A percentile compares a stretch with the other conserved stretches of the same genome.
These are phyloP conservation scores for Pelargonium australe DNA, from an alignment of 441 rosid genomes.

Conservation along the genomic window DNA sequence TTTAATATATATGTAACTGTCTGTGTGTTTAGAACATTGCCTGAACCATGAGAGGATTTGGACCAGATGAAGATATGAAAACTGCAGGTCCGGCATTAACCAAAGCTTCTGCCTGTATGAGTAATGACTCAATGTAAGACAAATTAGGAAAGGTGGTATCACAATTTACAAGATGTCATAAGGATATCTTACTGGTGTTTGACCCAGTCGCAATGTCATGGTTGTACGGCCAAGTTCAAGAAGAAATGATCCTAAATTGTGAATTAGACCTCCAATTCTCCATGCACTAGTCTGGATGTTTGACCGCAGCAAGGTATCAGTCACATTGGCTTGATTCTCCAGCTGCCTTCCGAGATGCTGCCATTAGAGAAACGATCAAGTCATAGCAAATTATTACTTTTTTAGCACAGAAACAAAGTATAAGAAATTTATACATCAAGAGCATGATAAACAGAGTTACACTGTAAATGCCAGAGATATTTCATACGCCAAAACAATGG, in stretches of 20 bases:
- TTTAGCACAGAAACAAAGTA: neutral
- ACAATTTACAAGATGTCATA: constrained; percentile 6
- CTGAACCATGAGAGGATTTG: constrained; percentile 83
- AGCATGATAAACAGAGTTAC: constrained; percentile 4
- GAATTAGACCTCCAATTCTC: constrained; percentile 47
- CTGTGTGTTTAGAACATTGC: constrained; percentile 24
- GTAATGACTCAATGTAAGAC: constrained; percentile 13
- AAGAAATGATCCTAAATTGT: constrained; percentile 59
- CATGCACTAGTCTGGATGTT: constrained; percentile 38
- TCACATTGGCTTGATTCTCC: constrained; percentile 45
- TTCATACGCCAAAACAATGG: neutral
- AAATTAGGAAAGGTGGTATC: constrained; percentile 4
- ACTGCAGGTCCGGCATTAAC: constrained; percentile 81
- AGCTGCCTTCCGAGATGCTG: constrained; percentile 55
- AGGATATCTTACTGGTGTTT: constrained; percentile 45
- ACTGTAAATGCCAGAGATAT: neutral
- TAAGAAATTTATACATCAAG: constrained; percentile 8
- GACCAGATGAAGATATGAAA: constrained; percentile 59
- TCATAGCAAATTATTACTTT: neutral
- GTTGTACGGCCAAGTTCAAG: constrained; percentile 78
- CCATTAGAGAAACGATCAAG: constrained; percentile 15
- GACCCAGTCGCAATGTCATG: constrained; percentile 68
- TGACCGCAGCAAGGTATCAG: constrained; percentile 34
- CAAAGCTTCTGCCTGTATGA: constrained; percentile 60
- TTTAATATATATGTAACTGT: neutral